These are phyloP conservation scores for Aspergillus fijiensis DNA, from an alignment of 2,329 filamentous ascomycete genomes.

Conservation along the genomic window DNA sequence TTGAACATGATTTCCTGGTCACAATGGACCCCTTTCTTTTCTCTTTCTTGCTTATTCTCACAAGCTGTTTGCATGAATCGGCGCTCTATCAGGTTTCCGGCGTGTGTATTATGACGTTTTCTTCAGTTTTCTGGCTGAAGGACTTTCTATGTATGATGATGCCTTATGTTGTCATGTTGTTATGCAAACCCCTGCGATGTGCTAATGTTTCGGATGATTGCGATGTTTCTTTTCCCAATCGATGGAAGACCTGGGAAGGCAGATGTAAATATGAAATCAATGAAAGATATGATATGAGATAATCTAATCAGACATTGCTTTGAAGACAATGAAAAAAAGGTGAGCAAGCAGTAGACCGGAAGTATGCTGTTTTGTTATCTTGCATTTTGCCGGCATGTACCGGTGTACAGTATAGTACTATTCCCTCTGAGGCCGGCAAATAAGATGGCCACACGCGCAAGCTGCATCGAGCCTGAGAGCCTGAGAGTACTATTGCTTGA, in stretches of 20 bases:
- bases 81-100: conserved; percentile 7
- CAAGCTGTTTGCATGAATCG: neutral
- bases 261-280: conserved; percentile 26
- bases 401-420: too few species aligned
- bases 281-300: conserved; percentile 6
- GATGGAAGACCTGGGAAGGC: neutral
- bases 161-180: conserved; percentile 16
- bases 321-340: conserved; percentile 6
- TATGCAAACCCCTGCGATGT: conserved; percentile 3
- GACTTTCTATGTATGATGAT: conserved; percentile 16
- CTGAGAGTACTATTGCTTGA: neutral
- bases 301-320: conserved; percentile 4
- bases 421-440: too few species aligned
- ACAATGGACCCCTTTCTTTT: neutral
- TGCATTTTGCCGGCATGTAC: neutral
- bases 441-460: too few species aligned
- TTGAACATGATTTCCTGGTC: conserved; percentile 2
- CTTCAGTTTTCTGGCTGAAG: neutral
- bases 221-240: neutral
- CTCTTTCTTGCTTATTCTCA: neutral
- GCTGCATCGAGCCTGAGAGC: too few species aligned
- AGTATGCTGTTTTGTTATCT: neutral
- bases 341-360: neutral
- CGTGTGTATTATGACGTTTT: conserved; percentile 6
- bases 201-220: conserved; percentile 1